Percentiles rank a stretch among this genome's conserved stretches.
Evolutionary conservation across 1,139 yeast species (phyloP).

Genomic region (Geotrichum phurueaensis): DNA sequence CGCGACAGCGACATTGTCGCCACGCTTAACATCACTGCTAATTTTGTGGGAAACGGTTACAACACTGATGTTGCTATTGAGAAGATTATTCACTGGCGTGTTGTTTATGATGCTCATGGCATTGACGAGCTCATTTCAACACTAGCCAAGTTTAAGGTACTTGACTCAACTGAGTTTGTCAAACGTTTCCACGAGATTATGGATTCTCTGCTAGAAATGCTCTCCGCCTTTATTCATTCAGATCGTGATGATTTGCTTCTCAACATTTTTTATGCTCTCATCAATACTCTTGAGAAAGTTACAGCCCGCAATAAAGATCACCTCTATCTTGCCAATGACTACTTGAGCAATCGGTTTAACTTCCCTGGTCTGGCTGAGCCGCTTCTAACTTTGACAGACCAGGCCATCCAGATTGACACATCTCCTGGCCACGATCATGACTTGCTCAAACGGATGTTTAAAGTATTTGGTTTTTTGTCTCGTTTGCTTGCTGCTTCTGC

Average conservation of each 20-base stretch:
- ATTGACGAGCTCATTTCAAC: constrained; percentile 31
- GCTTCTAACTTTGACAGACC: constrained; percentile 22
- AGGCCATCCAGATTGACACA: constrained; percentile 20
- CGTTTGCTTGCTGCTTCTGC: constrained; percentile 29
- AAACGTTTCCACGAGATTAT: constrained; percentile 37
- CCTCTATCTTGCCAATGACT: constrained; percentile 27
- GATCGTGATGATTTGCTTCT: constrained; percentile 26
- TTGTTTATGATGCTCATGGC: constrained; percentile 37
- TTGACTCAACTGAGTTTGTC: constrained; percentile 28
- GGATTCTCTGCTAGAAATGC: constrained; percentile 36
- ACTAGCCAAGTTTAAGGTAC: constrained; percentile 22
- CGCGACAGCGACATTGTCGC: constrained; percentile 26
- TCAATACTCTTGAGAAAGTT: constrained; percentile 28
- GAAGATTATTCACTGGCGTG: constrained; percentile 51
- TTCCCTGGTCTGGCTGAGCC: constrained; percentile 27
- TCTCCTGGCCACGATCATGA: constrained; percentile 21
- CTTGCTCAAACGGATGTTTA: constrained; percentile 23
- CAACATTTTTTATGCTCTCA: constrained; percentile 27
- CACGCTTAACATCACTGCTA: constrained; percentile 42
- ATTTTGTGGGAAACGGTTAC: constrained; percentile 63
- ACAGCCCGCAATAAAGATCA: constrained; percentile 25
- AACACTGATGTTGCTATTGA: constrained; percentile 57
- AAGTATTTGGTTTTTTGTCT: constrained; percentile 26
- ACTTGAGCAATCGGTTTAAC: constrained; percentile 25
- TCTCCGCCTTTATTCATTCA: constrained; percentile 22